Evolutionary conservation across 164 flowering plant species (phyloP), one percentile per base, ranked within the genome.

Genomic region (Akebia trifoliata): DNA sequence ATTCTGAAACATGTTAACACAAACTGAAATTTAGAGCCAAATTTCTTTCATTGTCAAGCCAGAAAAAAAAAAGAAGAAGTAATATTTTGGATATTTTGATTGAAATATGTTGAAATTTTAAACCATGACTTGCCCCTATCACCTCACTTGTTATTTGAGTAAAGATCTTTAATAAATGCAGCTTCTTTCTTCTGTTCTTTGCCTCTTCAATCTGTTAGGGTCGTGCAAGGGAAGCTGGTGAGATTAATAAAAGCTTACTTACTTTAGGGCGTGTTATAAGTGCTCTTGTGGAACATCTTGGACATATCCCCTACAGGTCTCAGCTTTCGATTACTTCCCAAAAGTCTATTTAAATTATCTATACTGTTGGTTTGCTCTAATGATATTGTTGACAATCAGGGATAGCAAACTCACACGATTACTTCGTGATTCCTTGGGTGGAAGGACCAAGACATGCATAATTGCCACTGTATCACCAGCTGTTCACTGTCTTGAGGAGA

Each of bases 151-250:
- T n/a, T n/a, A n/a, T n/a, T n/a, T n/a, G n/a, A n/a, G n/a, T n/a
- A n/a, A n/a, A n/a, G n/a, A n/a, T n/a, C n/a, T n/a, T n/a, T n/a
- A n/a, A n/a, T n/a, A n/a, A n/a, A n/a, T n/a, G n/a, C n/a, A n/a
- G n/a, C n/a, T n/a, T n/a, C n/a, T n/a, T n/a, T n/a, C n/a, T n/a
- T n/a, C n/a, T n/a, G n/a, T n/a, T 18, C 18, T 29, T 37, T 22
- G 14, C 20, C 8, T 43, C 4, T 37, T 35, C 17, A 14, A 11
- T 25, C 18, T 62, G 6, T 35, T 54, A 88, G 99, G 99, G 95
- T 12, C 88, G 99, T 58, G 99, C 99, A 35, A 85, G 99, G 70
- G 99, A 93, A 78, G 99, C 99, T 45, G 99, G 99, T 39, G 99
- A 93, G 72, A 93, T 93, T 45, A 93, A 93, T 61, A 93, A 93